These are phyloP conservation scores for Pezicula neosporulosa DNA, from an alignment of 2,329 filamentous ascomycete species.

Conservation along the genomic window DNA sequence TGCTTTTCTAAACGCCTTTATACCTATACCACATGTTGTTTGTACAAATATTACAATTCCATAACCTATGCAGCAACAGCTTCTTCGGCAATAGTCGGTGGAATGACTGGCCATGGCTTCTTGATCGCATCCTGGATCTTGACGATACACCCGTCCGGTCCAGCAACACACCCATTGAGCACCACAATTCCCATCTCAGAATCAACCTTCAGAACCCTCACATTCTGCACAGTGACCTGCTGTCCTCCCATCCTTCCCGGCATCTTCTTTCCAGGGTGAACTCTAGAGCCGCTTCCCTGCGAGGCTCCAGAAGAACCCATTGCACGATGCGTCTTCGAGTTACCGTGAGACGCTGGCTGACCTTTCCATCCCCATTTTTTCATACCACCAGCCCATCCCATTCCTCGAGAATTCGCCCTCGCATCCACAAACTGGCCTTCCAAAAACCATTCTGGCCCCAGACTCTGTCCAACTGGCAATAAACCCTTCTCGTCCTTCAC, in stretches of 20 bases:
- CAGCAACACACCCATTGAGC: slow-evolving; percentile 81
- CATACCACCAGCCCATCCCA: slow-evolving; percentile 97
- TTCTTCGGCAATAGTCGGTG: slow-evolving; percentile 41
- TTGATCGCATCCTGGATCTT: slow-evolving; percentile 88
- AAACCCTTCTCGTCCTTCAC: slow-evolving; percentile 73
- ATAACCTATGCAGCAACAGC: slow-evolving; percentile 14
- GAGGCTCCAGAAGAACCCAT: slow-evolving; percentile 87
- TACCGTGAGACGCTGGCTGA: slow-evolving; percentile 90
- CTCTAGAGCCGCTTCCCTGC: slow-evolving; percentile 89
- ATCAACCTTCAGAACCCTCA: slow-evolving; percentile 86
- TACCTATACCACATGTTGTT: slow-evolving; percentile 21
- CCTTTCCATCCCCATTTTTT: slow-evolving; percentile 89
- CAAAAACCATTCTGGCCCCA: slow-evolving; percentile 88
- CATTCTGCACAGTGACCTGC: slow-evolving; percentile 84
- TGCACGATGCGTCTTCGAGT: slow-evolving; percentile 88
- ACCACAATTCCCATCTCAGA: slow-evolving; percentile 82
- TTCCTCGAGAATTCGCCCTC: slow-evolving; percentile 73
- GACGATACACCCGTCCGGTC: slow-evolving; percentile 83
- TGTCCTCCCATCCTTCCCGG: slow-evolving; percentile 91
- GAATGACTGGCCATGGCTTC: slow-evolving; percentile 67
- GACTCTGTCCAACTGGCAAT: slow-evolving; percentile 68
- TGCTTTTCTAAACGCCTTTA: slow-evolving; percentile 18
- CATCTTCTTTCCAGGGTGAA: slow-evolving; percentile 97
- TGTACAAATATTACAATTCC: slow-evolving; percentile 22
- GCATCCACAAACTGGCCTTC: slow-evolving; percentile 90